Conservation (phyloP, 495 filamentous ascomycete genomes). For the Penicillium cosmopolitanum region DNA sequence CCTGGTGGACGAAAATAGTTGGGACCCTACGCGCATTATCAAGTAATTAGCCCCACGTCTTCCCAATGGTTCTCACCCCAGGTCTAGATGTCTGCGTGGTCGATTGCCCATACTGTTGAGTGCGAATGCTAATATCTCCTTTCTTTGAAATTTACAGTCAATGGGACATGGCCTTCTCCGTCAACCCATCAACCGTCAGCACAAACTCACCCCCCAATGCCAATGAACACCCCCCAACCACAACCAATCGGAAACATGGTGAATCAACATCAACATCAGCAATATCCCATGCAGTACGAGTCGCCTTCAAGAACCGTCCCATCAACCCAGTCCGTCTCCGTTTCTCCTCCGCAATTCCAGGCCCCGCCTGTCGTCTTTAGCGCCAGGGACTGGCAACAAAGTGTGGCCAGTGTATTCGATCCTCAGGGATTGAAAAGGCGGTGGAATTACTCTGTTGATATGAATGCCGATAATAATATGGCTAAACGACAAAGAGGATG, state of each 20-base stretch:
- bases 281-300: constrained; percentile 47
- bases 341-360: constrained; percentile 59
- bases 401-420: constrained; percentile 87
- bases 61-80: too few species aligned
- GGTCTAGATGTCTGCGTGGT: too few species aligned
- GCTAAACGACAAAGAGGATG: constrained; percentile 43
- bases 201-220: constrained; percentile 55
- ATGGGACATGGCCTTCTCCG: constrained; percentile 91
- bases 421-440: constrained; percentile 72
- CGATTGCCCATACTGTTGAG: background rate
- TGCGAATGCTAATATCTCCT: background rate
- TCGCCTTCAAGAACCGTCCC: constrained; percentile 39
- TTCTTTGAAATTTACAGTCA: constrained; percentile 56
- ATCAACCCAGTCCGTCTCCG: constrained; percentile 50
- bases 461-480: constrained; percentile 34
- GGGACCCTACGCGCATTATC: constrained; percentile 94
- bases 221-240: constrained; percentile 32
- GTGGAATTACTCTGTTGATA: constrained; percentile 58
- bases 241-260: constrained; percentile 36
- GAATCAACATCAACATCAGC: constrained; percentile 17
- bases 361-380: constrained; percentile 74
- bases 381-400: constrained; percentile 95
- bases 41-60: constrained; percentile 66
- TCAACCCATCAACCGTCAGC: constrained; percentile 52
- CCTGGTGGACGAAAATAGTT: constrained; percentile 70